Conservation (phyloP, 257 asterid genomes). For the Striga asiatica region DNA sequence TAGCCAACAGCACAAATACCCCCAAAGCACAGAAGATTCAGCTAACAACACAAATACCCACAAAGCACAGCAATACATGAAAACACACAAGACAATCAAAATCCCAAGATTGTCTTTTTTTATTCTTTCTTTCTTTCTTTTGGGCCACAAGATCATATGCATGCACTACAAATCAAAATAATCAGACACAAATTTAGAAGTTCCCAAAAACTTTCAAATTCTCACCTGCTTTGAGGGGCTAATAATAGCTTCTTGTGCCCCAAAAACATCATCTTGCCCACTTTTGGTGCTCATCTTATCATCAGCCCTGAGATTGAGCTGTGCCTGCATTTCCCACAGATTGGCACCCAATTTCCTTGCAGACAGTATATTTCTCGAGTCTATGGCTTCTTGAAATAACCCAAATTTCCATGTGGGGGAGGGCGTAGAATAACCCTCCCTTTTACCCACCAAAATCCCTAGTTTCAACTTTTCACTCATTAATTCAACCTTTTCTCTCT, state of each 20-base stretch:
- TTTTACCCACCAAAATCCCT: conserved; percentile 55
- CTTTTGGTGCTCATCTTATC: conserved; percentile 27
- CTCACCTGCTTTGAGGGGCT: conserved; percentile 32
- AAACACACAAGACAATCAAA: neutral
- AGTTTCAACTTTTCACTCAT: conserved; percentile 46
- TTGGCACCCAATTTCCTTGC: conserved; percentile 75
- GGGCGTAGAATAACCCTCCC: conserved; percentile 65
- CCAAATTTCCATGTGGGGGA: conserved; percentile 71
- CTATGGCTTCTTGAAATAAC: conserved; percentile 35
- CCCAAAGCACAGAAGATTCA: too few relatives aligned
- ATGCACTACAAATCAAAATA: neutral
- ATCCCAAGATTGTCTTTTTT: neutral
- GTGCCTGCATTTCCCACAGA: conserved; percentile 68
- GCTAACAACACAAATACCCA: too few relatives aligned
- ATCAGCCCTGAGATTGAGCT: conserved; percentile 6
- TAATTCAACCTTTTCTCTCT: conserved; percentile 22
- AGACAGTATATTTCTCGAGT: conserved; percentile 30
- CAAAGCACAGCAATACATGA: neutral
- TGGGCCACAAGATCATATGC: neutral
- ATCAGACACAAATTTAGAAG: neutral
- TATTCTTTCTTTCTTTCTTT: too few relatives aligned
- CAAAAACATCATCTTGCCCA: conserved; percentile 11
- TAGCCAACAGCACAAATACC: neutral
- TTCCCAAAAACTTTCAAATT: too few relatives aligned
- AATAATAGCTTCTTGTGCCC: conserved; percentile 12